phyloP scores from a whole-genome alignment of 1,284 basidiomycete species.

The Austropuccinia psidii region DNA sequence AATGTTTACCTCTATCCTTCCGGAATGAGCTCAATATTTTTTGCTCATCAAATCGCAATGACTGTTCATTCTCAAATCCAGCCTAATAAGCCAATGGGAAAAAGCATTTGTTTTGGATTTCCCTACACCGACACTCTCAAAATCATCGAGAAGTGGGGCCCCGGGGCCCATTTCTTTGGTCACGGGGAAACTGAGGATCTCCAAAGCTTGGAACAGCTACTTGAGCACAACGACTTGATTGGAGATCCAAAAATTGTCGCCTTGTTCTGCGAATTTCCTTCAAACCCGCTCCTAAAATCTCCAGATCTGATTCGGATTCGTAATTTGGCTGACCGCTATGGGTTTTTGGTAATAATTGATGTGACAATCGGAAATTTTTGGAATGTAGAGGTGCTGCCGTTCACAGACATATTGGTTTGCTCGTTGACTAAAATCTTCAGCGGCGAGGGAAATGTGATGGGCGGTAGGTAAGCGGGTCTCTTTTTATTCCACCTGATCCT shows the following conservation, averaged over 20 bases:
- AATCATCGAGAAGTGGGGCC: conserved; percentile 92
- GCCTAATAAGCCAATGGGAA: conserved; percentile 36
- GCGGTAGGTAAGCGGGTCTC: conserved; percentile 63
- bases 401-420: conserved; percentile 86
- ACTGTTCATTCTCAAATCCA: not conserved
- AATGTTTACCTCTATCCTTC: conserved; percentile 42
- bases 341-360: conserved; percentile 83
- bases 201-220: conserved; percentile 61
- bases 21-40: conserved; percentile 17
- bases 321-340: conserved; percentile 73
- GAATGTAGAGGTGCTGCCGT: conserved; percentile 85
- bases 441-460: conserved; percentile 94
- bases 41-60: conserved; percentile 22
- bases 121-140: conserved; percentile 98
- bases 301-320: conserved; percentile 72
- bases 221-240: conserved; percentile 53
- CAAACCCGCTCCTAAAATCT: conserved; percentile 82
- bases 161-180: conserved; percentile 84
- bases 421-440: conserved; percentile 93
- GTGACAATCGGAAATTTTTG: conserved; percentile 95
- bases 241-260: conserved; percentile 49
- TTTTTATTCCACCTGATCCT: not conserved
- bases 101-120: conserved; percentile 58
- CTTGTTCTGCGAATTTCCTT: conserved; percentile 74
- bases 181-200: conserved; percentile 70